These are phyloP conservation scores for Penicillium sp. DNA, from an alignment of 2,329 filamentous ascomycete genomes.

Conservation along the genomic window DNA sequence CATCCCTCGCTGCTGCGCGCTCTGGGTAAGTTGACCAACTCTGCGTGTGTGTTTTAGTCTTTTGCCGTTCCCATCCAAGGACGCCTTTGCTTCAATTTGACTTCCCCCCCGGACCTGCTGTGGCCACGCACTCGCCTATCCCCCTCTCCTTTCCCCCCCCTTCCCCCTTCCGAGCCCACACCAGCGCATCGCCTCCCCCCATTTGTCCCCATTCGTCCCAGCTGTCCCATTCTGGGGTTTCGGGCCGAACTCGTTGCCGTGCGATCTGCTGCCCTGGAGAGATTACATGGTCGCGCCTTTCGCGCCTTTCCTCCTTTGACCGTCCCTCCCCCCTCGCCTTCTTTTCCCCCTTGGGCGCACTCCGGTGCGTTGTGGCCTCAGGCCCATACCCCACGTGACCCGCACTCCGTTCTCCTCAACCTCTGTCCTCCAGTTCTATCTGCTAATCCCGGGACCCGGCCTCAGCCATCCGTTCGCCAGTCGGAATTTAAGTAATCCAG, in stretches of 20 bases:
- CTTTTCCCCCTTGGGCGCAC: not conserved
- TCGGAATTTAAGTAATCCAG: conserved; percentile 40
- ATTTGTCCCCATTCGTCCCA: too few species aligned
- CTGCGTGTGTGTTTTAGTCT: conserved; percentile 12
- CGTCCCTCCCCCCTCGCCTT: not conserved
- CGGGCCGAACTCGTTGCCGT: conserved; percentile 12
- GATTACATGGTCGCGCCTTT: conserved; percentile 1
- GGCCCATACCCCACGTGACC: conserved; percentile 26
- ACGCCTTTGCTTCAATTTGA: too few species aligned
- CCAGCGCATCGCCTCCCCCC: conserved; percentile 13
- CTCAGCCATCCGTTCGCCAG: conserved; percentile 38
- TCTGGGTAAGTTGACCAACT: too few species aligned
- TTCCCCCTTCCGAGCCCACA: conserved; percentile 11
- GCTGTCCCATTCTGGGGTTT: conserved; percentile 10
- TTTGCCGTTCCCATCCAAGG: conserved; percentile 9
- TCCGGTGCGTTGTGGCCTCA: conserved; percentile 17
- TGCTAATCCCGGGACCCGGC: conserved; percentile 38
- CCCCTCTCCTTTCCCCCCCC: conserved; percentile 3
- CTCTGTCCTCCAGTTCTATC: conserved; percentile 28
- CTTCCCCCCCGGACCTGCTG: conserved; percentile 4
- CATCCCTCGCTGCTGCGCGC: too few species aligned
- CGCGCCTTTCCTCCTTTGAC: conserved; percentile 2
- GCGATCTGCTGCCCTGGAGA: conserved; percentile 4
- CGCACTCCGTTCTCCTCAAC: conserved; percentile 27
- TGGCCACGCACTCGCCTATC: conserved; percentile 22